A percentile compares a stretch with the other conserved stretches of the same genome.
Conservation (phyloP, 371 early-diverging fungal species). For the Ecytonucleospora hepatopenaei region DNA sequence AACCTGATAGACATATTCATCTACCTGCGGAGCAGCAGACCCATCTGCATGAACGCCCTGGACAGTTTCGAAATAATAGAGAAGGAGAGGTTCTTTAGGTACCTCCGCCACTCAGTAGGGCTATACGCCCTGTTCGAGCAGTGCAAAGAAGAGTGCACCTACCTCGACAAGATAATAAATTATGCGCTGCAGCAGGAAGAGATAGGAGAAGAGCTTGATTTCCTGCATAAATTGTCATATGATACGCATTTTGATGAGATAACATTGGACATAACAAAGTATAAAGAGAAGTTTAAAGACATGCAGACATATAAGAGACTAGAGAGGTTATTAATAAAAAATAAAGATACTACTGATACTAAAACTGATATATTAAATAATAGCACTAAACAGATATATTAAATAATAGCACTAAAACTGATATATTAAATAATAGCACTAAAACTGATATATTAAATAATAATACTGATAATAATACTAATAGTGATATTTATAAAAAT, state of each 20-base stretch:
- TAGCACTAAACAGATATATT: not conserved
- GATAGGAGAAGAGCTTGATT: constrained; percentile 11
- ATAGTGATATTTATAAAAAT: not conserved
- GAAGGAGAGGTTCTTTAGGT: not conserved
- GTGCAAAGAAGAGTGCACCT: not conserved
- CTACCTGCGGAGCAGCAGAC: not conserved
- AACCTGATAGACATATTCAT: constrained; percentile 17
- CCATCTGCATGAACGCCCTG: not conserved
- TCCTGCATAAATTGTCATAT: not conserved
- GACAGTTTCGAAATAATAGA: not conserved
- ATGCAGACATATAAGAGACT: not conserved
- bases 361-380: not conserved
- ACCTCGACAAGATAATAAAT: not conserved
- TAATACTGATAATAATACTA: too few species aligned
- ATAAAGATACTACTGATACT: not conserved
- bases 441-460: too few species aligned
- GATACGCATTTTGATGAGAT: not conserved
- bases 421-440: too few species aligned
- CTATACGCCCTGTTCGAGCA: not conserved
- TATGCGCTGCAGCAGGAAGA: not conserved
- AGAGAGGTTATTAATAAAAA: not conserved
- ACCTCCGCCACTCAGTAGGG: not conserved
- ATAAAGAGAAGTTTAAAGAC: constrained; percentile 11
- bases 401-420: too few species aligned
- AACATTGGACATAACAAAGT: not conserved